phyloP scores from a whole-genome alignment of 352 stramenopile species.

The Phytophthora citrophthora region DNA sequence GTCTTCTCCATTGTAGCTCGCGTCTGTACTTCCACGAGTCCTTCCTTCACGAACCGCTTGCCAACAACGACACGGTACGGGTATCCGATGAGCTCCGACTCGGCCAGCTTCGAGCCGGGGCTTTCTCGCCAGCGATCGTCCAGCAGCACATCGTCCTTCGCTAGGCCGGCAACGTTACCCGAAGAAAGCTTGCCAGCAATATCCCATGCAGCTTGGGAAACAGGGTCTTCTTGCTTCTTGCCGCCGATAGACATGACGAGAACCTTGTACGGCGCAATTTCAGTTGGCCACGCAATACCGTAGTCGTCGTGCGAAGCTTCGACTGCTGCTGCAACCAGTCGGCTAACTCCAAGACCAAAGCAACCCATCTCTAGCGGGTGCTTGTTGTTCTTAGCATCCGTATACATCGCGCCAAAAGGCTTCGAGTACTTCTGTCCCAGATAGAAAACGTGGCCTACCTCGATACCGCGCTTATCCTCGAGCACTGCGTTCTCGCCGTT shows the following conservation, averaged over 20 bases:
- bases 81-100: slow-evolving; percentile 88
- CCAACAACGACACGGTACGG: slow-evolving; percentile 87
- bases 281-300: slow-evolving; percentile 83
- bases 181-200: slow-evolving; percentile 66
- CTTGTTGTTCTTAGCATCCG: slow-evolving; percentile 52
- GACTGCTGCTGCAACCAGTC: slow-evolving; percentile 81
- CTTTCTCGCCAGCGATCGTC: slow-evolving; percentile 87
- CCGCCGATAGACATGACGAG: slow-evolving; percentile 80
- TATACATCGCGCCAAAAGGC: slow-evolving; percentile 72
- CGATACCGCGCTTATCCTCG: slow-evolving; percentile 82
- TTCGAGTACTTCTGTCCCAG: slow-evolving; percentile 91
- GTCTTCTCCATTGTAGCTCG: slow-evolving; percentile 70
- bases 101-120: slow-evolving; percentile 78
- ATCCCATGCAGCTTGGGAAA: slow-evolving; percentile 46
- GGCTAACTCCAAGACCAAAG: slow-evolving; percentile 87
- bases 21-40: slow-evolving; percentile 78
- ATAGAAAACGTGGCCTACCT: slow-evolving; percentile 91
- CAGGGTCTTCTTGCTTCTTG: slow-evolving; percentile 55
- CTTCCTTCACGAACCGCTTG: slow-evolving; percentile 78
- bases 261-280: slow-evolving; percentile 84
- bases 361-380: slow-evolving; percentile 88
- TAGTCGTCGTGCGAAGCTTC: slow-evolving; percentile 80
- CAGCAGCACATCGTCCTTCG: slow-evolving; percentile 71
- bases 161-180: slow-evolving; percentile 33
- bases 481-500: slow-evolving; percentile 44